These are phyloP conservation scores for Cercophora scortea DNA, from an alignment of 495 filamentous ascomycete species.

Conservation along the genomic window DNA sequence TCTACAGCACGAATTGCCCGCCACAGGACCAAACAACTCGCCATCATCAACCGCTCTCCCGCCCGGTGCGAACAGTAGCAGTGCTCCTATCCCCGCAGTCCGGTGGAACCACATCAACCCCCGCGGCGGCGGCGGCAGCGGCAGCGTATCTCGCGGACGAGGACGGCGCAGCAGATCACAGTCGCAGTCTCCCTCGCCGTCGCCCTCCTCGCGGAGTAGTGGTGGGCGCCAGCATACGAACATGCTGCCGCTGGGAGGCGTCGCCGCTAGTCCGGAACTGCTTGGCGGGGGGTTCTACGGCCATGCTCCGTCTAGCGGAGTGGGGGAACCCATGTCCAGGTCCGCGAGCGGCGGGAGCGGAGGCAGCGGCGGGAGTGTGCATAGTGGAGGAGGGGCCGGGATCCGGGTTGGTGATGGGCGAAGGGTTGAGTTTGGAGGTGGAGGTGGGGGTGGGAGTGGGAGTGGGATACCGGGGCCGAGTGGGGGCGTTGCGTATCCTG, in stretches of 20 bases:
- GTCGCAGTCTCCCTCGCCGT: neutral
- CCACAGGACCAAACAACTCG: neutral
- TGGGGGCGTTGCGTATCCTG: too few relatives aligned
- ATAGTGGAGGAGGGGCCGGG: constrained; percentile 11
- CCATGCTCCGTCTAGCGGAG: neutral
- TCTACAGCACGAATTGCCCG: neutral
- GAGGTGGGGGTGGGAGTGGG: neutral
- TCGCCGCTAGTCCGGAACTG: too few relatives aligned
- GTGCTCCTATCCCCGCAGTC: neutral
- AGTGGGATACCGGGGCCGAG: neutral
- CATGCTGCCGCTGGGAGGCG: neutral
- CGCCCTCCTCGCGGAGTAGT: neutral
- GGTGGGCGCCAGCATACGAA: neutral
- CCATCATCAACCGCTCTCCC: neutral
- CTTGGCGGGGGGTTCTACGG: neutral
- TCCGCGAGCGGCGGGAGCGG: neutral
- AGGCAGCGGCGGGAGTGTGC: neutral
- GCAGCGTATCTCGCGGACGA: neutral
- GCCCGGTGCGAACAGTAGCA: neutral
- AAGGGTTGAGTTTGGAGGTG: constrained; percentile 15
- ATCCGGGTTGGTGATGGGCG: constrained; percentile 12
- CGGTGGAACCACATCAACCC: neutral
- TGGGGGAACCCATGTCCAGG: constrained; percentile 5
- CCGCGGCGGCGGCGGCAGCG: neutral
- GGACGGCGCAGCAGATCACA: neutral